Base-by-base conservation (phyloP, 352 stramenopile species). In the Globisporangium takayamanum region DNA sequence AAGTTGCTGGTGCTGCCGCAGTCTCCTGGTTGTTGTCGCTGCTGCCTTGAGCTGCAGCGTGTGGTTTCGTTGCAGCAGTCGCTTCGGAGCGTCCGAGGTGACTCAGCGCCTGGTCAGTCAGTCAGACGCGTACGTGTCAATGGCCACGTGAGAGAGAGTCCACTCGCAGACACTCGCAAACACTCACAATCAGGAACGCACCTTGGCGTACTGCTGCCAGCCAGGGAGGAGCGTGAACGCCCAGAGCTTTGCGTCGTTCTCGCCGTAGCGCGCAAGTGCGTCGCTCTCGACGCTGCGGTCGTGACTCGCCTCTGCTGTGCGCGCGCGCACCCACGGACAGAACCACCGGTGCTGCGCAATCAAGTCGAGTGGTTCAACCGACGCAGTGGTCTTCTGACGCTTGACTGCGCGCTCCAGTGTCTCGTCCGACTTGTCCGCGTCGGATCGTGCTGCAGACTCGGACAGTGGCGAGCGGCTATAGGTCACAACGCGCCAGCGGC, bases 281-380 rank as follows among this genome's bases (percentile, higher is more conserved):
- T 63, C 51, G 41, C 47, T 47, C 57, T 52, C 49, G 20, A 47
- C 37, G n/a, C 44, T 18, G 45, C 20, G 18, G 15, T 60, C 46
- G 55, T 33, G 46, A 28, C 37, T 62, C 49, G 57, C 57, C 2
- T 62, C 37, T 4, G 51, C 10, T 26, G 53, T 44, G 10, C 46
- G 30, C 25, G 58, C 30, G 3, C 42, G 18, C 44, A 87, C 59
- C 79, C 77, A 87, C 16, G 79, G 77, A 55, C 79, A 89, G 62
- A 87, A 89, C 56, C 72, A 72, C 26, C 79, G 79, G 46, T 89
- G 79, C 30, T 76, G 64, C 3, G 59, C 50, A 8, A 70, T 52
- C 3, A 54, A 59, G 51, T 78, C 60, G 11, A 73, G 26, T 16
- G 55, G 20, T 15, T 20, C n/a, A 0, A 26, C 26, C 4, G 53